A percentile compares a stretch with the other conserved stretches of the same genome.
Evolutionary conservation across 1,139 yeast genomes (phyloP).

Genomic region (Pichia sp.): DNA sequence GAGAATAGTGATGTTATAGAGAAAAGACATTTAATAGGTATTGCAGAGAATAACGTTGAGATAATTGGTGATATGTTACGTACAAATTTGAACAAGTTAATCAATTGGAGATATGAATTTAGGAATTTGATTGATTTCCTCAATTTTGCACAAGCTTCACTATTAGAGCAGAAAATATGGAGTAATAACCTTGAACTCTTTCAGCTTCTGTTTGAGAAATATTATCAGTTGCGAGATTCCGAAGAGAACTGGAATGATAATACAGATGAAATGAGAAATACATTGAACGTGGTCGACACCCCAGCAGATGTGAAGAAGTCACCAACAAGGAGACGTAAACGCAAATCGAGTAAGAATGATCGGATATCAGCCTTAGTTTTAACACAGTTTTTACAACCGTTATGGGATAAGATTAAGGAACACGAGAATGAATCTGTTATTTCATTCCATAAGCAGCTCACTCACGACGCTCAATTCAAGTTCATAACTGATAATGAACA

Average conservation of each 20-base stretch:
- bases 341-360: no score
- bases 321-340: no score
- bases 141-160: constrained; percentile 21
- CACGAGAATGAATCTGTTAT: background rate
- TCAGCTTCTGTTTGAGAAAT: constrained; percentile 19
- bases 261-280: no score
- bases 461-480: background rate
- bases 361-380: no score
- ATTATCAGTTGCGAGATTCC: constrained; percentile 17
- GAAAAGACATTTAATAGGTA: constrained; percentile 12
- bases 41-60: constrained; percentile 14
- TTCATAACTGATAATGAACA: background rate
- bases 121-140: constrained; percentile 23
- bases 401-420: background rate
- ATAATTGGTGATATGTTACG: constrained; percentile 19
- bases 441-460: background rate
- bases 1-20: constrained; percentile 19
- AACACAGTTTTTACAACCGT: constrained; percentile 1
- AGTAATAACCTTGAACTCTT: constrained; percentile 23
- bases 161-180: constrained; percentile 21
- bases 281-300: no score
- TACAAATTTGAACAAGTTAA: constrained; percentile 20
- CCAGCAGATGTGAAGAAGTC: no score
- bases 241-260: no score
- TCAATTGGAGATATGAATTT: constrained; percentile 25